Evolutionary conservation across 2,329 filamentous ascomycete species (phyloP), one percentile per base, ranked within the genome.

Genomic region (Hymenoscyphus fructigenus): DNA sequence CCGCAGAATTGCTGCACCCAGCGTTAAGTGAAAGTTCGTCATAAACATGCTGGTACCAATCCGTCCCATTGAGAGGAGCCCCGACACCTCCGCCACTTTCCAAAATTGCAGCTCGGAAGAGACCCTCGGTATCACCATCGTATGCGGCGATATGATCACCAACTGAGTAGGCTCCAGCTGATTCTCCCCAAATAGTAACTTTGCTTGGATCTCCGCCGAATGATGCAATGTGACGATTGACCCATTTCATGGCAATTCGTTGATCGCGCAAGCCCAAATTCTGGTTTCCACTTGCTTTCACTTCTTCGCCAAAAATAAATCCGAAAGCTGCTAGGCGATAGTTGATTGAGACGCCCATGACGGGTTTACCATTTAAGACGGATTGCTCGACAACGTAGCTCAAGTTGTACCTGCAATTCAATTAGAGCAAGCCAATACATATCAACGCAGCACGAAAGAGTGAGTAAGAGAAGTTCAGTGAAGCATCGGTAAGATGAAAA

Each of bases 221-320:
- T 0, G 78, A 76, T 0, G 69, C 77, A 47, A 86, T 85, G 66
- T 85, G 85, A 66, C 85, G 80, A 65, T 81, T 78, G 44, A 89
- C 81, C 87, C 87, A 90, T 59, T 64, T 23, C 32, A 89, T 77
- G 17, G 85, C 80, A 28, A 82, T 71, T 66, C 84, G 80, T 75
- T 89, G 86, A 71, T 90, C 88, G 65, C 81, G 79, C 59, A 90
- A 75, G 2, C 88, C 88, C 38, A 70, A 56, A 53, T 69, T 70
- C 58, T 87, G 76, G 56, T 84, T 70, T 0, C 84, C 85, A 59
- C 81, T 81, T 14, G 65, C 36, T 20, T 53, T 29, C 20, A 64
- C 60, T 28, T 62, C 58, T 6, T 55, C 29, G 10, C 66, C 65
- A 29, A 66, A 65, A 14, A 67, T 68, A 47, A 70, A 73, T 15